Base-by-base conservation (phyloP, 2,329 filamentous ascomycete genomes). In the Ophiostoma perfectum region DNA sequence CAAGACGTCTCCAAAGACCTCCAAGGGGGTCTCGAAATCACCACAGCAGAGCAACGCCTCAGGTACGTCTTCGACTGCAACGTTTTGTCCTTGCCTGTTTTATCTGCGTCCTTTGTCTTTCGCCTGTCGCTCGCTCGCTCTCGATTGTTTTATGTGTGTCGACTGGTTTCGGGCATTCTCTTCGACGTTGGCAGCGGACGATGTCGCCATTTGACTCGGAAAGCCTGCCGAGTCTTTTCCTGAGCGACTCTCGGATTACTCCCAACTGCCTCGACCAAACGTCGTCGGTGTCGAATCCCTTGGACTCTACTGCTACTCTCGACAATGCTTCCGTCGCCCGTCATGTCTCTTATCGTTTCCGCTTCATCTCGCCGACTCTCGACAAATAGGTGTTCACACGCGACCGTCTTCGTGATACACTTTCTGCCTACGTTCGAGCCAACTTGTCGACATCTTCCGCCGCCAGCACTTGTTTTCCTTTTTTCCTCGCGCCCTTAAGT, bases 11-110 rank as follows among this genome's bases (percentile, higher is more conserved):
- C 75, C 79, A 73, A 75, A 75, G 72, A 76, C 76, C 76, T 74
- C 77, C 72, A 75, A 75, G 71, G 74, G 77, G 75, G 79, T 77
- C 77, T 77, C 79, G 74, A 82, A 81, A 77, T 83, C 82, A 73
- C 82, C 82, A 72, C 81, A 81, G 75, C 79, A 78, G 69, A 75
- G 79, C 71, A 80, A 75, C 76, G 80, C 78, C 66, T 47, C 72
- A 80, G 81, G 82, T 83, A 75, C 77, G 81, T 75, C 36, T 52
- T 62, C 27, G 4, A 5, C 55, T 38, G 27, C 70, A 9, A 39
- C 18, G 18, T 45, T 11, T 58, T 70, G 63, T 18, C 66, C 6
- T 39, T 38, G 27, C 27, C 2, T 52, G 3, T 18, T 27, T 38
- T 55, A 1, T 44, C 7, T 63, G 60, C 60, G 60, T 16, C 58